Evolutionary conservation across 2,329 filamentous ascomycete genomes (phyloP).

Genomic region (Epichloe bromicola): DNA sequence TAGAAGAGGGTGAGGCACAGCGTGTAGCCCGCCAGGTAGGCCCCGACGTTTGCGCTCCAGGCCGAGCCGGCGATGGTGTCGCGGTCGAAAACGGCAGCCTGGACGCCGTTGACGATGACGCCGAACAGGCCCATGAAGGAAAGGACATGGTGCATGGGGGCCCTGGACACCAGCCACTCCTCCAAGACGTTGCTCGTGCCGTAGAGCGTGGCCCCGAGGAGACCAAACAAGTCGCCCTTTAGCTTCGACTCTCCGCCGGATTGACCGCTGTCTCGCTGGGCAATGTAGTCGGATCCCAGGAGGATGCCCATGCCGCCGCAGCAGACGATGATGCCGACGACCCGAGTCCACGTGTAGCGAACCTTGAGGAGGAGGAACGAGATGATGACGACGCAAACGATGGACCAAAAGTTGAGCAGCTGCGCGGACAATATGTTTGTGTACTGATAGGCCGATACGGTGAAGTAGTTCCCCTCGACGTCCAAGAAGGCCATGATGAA

Average conservation of each 20-base stretch:
- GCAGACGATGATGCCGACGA: slow-evolving; percentile 76
- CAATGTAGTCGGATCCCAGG: slow-evolving; percentile 73
- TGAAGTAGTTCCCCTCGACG: slow-evolving; percentile 96
- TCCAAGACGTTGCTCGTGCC: slow-evolving; percentile 84
- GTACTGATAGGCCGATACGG: slow-evolving; percentile 83
- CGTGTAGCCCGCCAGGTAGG: slow-evolving; percentile 85
- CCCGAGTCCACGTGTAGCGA: slow-evolving; percentile 78
- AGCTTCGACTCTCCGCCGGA: slow-evolving; percentile 50
- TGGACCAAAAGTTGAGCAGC: slow-evolving; percentile 97
- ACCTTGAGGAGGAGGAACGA: slow-evolving; percentile 76
- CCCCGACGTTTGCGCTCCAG: slow-evolving; percentile 37
- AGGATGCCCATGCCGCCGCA: slow-evolving; percentile 84
- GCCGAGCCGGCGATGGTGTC: slow-evolving; percentile 7
- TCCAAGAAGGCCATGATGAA: slow-evolving; percentile 86
- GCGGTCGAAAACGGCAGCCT: slow-evolving; percentile 87
- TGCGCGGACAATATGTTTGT: slow-evolving; percentile 88
- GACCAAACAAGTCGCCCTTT: slow-evolving; percentile 85
- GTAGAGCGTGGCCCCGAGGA: slow-evolving; percentile 83
- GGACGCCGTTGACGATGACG: slow-evolving; percentile 80
- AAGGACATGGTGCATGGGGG: slow-evolving; percentile 84
- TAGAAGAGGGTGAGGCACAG: slow-evolving; percentile 77
- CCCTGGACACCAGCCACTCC: slow-evolving; percentile 81
- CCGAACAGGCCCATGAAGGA: slow-evolving; percentile 83
- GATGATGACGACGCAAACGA: slow-evolving; percentile 77
- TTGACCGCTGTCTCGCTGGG: slow-evolving; percentile 57